Percentiles rank a stretch among this genome's conserved stretches.
phyloP scores from a whole-genome alignment of 345 rosid species.

The Aegle marmelos region DNA sequence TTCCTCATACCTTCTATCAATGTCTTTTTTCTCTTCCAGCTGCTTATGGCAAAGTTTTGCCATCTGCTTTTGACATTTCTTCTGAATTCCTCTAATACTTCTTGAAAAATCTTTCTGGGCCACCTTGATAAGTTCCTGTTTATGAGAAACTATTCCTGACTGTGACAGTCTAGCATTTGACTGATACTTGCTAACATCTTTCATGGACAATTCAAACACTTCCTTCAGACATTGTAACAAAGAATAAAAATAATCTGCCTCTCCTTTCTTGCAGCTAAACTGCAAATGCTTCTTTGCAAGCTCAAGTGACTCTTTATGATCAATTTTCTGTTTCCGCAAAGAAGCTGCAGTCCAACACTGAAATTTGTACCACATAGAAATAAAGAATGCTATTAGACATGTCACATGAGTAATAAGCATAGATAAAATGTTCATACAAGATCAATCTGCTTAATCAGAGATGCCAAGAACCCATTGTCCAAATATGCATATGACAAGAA shows the following conservation, averaged over 20 bases:
- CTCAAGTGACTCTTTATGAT: slow-evolving; percentile 60
- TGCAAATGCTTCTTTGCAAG: slow-evolving; percentile 62
- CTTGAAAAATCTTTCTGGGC: slow-evolving; percentile 45
- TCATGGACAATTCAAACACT: slow-evolving; percentile 32
- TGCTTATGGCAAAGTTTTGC: slow-evolving; percentile 42
- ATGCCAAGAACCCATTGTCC: not conserved
- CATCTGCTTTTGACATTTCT: slow-evolving; percentile 47
- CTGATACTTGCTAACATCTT: slow-evolving; percentile 22
- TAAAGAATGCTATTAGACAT: not conserved
- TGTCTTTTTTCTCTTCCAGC: slow-evolving; percentile 37
- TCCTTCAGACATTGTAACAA: slow-evolving; percentile 57
- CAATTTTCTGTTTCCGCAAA: slow-evolving; percentile 58
- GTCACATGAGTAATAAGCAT: not conserved
- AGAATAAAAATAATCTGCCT: slow-evolving; percentile 58
- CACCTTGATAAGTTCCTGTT: slow-evolving; percentile 30
- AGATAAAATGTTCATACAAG: not conserved
- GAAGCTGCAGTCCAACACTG: slow-evolving; percentile 91
- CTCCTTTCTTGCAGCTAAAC: slow-evolving; percentile 60
- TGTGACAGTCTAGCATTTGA: slow-evolving; percentile 24
- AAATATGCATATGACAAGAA: not conserved
- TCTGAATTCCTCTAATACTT: slow-evolving; percentile 47
- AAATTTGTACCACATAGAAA: slow-evolving; percentile 21
- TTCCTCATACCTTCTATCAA: slow-evolving; percentile 36
- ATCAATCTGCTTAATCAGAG: not conserved
- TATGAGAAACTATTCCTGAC: slow-evolving; percentile 15